Evolutionary conservation across 2,329 filamentous ascomycete species (phyloP), one percentile per base, ranked within the genome.

Genomic region (Neonectria neomacrospora): DNA sequence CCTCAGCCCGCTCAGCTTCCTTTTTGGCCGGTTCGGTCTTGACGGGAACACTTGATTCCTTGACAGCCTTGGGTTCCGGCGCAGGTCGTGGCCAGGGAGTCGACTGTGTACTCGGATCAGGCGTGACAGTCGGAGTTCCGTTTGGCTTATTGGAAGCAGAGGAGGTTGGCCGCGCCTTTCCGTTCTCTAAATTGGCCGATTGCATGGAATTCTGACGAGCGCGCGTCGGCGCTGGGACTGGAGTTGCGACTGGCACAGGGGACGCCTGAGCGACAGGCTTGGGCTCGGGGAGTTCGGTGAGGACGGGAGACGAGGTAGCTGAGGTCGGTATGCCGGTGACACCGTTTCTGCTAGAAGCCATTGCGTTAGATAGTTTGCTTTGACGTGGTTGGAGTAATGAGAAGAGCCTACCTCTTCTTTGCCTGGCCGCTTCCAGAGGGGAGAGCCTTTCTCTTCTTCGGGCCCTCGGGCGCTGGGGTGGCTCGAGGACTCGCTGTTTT

Each of bases 131-230:
- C 69, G 75, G 71, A 77, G 82, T 59, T 10, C 85, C 86, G 72
- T 88, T 91, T 16, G 84, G 79, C 67, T 88, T 90, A 68, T 82
- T 89, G 3, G 89, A 86, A 11, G 86, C 82, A 2, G 88, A 86
- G 2, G 90, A 88, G 5, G 85, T 78, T 2, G 89, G 86, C 37
- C 87, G 82, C 64, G 83, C 79, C 58, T 84, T 83, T 58, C 79
- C 74, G 65, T 82, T 84, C 63, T 92, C 88, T 34, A 80, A 80
- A 54, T 78, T 80, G n/a, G 61, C 63, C 37, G 86, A 85, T 61
- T 88, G 86, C 58, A 87, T 85, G 16, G 91, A 92, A 73, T 91
- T 94, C 74, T 94, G 92, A 73, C 93, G 89, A 39, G 88, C 88
- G 69, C 93, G 88, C 6, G 91, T 88, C 5, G 90, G 89, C 54